Percentiles rank a stretch among this genome's conserved stretches.
Conservation (phyloP, 495 filamentous ascomycete genomes). For the Barbatosphaeria neglecta region DNA sequence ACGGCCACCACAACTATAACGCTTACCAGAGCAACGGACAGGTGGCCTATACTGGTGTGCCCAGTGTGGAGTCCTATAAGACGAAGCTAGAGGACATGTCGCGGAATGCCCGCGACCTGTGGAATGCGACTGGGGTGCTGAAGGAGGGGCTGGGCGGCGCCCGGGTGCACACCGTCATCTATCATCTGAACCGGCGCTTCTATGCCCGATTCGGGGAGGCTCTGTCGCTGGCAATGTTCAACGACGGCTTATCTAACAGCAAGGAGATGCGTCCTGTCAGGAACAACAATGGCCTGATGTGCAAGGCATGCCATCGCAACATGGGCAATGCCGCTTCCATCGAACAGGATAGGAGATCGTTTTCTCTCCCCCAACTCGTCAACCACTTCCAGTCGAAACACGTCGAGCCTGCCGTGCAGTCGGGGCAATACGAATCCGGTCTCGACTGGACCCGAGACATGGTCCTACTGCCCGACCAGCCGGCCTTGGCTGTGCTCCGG, state of each 20-base stretch:
- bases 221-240: slow-evolving; percentile 48
- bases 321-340: slow-evolving; percentile 19
- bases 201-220: slow-evolving; percentile 40
- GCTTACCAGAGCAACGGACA: slow-evolving; percentile 10
- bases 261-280: slow-evolving; percentile 56
- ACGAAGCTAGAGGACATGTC: slow-evolving; percentile 48
- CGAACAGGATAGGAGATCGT: slow-evolving; percentile 36
- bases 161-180: slow-evolving; percentile 51
- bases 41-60: slow-evolving; percentile 5
- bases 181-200: slow-evolving; percentile 47
- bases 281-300: slow-evolving; percentile 51
- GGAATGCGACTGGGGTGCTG: slow-evolving; percentile 46
- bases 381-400: slow-evolving; percentile 59
- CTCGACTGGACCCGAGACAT: slow-evolving; percentile 59
- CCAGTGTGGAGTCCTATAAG: slow-evolving; percentile 28
- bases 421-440: slow-evolving; percentile 3
- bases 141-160: slow-evolving; percentile 52
- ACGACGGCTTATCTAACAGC: slow-evolving; percentile 53
- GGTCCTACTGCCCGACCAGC: slow-evolving; percentile 51
- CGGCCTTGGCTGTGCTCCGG: slow-evolving; percentile 34
- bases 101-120: slow-evolving; percentile 46
- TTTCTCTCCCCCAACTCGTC: slow-evolving; percentile 48
- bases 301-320: slow-evolving; percentile 43
- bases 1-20: slow-evolving; percentile 17
- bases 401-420: slow-evolving; percentile 22